phyloP scores from a whole-genome alignment of 2,329 filamentous ascomycete species.

The Alternaria angustiovoidea region DNA sequence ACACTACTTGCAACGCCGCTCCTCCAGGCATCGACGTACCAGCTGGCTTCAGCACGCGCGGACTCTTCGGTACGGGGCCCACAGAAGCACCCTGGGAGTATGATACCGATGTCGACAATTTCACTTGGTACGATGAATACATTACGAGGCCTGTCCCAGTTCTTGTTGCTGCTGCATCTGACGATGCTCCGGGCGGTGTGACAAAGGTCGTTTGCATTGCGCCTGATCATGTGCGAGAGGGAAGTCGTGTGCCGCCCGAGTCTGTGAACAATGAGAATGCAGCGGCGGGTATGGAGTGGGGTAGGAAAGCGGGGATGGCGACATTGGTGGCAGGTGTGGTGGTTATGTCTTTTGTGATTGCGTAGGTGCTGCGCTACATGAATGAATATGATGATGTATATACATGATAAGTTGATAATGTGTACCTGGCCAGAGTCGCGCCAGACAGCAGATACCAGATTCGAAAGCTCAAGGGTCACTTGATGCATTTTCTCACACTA shows the following conservation, averaged over 20 bases:
- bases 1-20: not conserved
- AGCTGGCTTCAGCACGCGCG: not conserved
- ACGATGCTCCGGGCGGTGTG: no score
- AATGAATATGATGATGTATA: no score
- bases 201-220: not conserved
- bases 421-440: no score
- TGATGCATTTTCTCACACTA: no score
- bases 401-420: no score
- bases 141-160: not conserved
- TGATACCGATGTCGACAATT: not conserved
- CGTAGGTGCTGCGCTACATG: no score
- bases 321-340: not conserved
- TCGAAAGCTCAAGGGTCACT: no score
- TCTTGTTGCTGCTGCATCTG: not conserved
- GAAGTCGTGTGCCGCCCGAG: not conserved
- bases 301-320: not conserved
- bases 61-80: not conserved
- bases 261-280: not conserved
- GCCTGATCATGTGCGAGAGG: not conserved
- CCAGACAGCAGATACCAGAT: no score
- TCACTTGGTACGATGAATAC: not conserved
- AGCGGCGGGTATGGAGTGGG: not conserved
- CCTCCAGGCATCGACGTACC: not conserved
- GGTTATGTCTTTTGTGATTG: not conserved
- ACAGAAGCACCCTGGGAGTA: not conserved